Evolutionary conservation across 768 basidiomycete genomes (phyloP).

Genomic region (Paxillus rubicundulus): DNA sequence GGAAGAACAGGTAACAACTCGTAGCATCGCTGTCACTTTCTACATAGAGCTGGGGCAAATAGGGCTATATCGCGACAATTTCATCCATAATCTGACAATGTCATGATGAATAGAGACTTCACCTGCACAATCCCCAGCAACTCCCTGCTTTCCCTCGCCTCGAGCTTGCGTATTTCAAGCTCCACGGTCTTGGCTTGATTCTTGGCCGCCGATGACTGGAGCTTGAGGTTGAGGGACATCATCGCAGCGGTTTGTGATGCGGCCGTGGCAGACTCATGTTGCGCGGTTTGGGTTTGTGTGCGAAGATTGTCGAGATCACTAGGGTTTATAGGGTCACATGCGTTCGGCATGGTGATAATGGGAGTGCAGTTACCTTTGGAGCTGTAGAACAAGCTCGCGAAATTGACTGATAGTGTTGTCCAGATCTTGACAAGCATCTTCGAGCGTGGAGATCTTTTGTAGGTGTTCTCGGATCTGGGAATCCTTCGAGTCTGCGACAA

Average conservation of each 20-base stretch:
- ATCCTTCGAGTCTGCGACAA: constrained; percentile 65
- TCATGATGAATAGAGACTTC: not conserved
- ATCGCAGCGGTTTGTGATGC: constrained; percentile 89
- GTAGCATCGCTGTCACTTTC: constrained; percentile 89
- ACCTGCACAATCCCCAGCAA: constrained; percentile 84
- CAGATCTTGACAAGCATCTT: constrained; percentile 80
- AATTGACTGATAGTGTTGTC: constrained; percentile 90
- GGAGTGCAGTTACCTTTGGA: constrained; percentile 61
- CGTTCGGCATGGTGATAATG: constrained; percentile 5
- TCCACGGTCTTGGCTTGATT: constrained; percentile 89
- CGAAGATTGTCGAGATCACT: constrained; percentile 88
- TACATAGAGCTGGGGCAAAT: constrained; percentile 86
- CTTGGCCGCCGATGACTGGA: constrained; percentile 89
- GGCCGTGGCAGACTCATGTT: constrained; percentile 77
- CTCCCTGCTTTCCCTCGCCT: constrained; percentile 80
- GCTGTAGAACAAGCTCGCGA: constrained; percentile 81
- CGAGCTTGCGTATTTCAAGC: constrained; percentile 81
- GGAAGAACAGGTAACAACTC: constrained; percentile 90
- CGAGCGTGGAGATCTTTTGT: constrained; percentile 62
- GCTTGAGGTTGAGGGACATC: constrained; percentile 91
- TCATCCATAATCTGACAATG: constrained; percentile 1
- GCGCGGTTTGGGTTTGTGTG: constrained; percentile 79
- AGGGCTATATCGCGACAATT: constrained; percentile 52
- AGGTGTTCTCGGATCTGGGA: constrained; percentile 63
- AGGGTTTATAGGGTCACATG: constrained; percentile 1